Percentiles rank a stretch among this genome's conserved stretches.
Evolutionary conservation across 78 protist species (phyloP).

Genomic region (Capsaspora owczarzaki): DNA sequence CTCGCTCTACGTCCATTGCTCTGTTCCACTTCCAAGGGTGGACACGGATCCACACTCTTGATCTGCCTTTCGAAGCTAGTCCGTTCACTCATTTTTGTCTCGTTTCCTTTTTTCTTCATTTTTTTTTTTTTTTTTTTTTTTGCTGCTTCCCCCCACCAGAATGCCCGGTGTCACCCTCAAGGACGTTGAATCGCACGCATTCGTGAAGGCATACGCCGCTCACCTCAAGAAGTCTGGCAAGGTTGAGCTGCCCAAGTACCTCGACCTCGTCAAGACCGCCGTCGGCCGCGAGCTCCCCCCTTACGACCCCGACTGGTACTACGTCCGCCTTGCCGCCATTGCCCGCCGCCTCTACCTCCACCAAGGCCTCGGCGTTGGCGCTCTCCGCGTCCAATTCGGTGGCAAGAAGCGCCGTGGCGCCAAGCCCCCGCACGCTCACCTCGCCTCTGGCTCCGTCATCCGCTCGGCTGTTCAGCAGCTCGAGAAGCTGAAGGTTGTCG

Average conservation of each 20-base stretch:
- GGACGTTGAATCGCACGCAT: constrained; percentile 84
- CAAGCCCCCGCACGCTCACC: constrained; percentile 7
- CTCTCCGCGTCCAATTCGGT: constrained; percentile 40
- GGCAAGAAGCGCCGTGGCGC: constrained; percentile 26
- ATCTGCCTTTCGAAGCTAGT: not conserved
- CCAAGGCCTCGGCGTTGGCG: constrained; percentile 65
- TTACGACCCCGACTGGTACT: constrained; percentile 94
- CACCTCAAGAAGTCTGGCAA: constrained; percentile 79
- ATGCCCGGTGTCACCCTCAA: constrained; percentile 53
- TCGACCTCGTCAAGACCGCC: constrained; percentile 90
- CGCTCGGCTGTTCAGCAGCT: constrained; percentile 54
- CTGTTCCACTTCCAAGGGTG: too few species aligned
- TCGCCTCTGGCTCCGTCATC: constrained; percentile 38
- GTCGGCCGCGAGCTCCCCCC: constrained; percentile 88
- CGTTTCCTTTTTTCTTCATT: not conserved
- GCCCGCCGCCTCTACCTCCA: constrained; percentile 74
- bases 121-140: too few species aligned
- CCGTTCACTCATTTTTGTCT: not conserved
- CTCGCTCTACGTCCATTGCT: too few species aligned
- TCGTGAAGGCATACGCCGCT: constrained; percentile 80
- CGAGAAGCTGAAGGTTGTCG: constrained; percentile 35
- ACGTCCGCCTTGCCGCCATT: constrained; percentile 82
- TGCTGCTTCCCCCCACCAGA: too few species aligned
- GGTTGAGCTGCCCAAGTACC: constrained; percentile 79
- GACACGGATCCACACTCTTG: too few species aligned